These are phyloP conservation scores for Fusarium sp. DNA, from an alignment of 2,329 filamentous ascomycete genomes.

Conservation along the genomic window DNA sequence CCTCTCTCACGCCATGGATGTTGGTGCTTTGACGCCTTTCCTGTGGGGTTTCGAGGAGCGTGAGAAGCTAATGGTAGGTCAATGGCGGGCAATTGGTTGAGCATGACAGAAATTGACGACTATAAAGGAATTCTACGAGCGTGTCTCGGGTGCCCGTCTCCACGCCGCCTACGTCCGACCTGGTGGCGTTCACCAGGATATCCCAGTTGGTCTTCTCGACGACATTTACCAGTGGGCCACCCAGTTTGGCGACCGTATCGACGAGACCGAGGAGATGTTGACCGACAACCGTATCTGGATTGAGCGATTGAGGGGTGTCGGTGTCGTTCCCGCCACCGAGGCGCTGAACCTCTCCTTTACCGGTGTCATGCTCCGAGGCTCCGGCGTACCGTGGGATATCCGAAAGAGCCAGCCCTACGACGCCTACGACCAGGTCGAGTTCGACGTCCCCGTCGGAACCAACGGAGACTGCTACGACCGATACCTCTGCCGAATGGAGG, in stretches of 20 bases:
- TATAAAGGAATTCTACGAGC: constrained; percentile 96
- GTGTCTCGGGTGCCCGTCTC: constrained; percentile 96
- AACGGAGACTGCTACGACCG: constrained; percentile 99
- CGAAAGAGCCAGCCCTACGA: constrained; percentile 98
- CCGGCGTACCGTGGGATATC: constrained; percentile 95
- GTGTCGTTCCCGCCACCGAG: constrained; percentile 90
- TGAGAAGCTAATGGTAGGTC: constrained; percentile 97
- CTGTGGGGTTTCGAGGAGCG: constrained; percentile 99
- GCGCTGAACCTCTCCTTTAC: constrained; percentile 98
- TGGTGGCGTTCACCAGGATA: constrained; percentile 95
- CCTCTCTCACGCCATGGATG: constrained; percentile 97
- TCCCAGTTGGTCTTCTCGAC: constrained; percentile 92
- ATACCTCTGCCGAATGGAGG: constrained; percentile 99
- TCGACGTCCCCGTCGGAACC: constrained; percentile 95
- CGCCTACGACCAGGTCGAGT: constrained; percentile 97
- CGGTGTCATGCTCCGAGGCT: constrained; percentile 97
- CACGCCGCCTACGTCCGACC: constrained; percentile 97
- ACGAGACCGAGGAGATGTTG: constrained; percentile 98
- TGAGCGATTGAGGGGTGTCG: constrained; percentile 88
- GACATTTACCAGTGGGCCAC: constrained; percentile 99
- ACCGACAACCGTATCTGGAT: constrained; percentile 99
- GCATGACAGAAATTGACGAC: constrained; percentile 15
- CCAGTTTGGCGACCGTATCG: constrained; percentile 97
- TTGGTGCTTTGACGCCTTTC: constrained; percentile 97
- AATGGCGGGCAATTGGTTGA: neutral